Evolutionary conservation across 164 flowering plant species (phyloP), one percentile per base, ranked within the genome.

Genomic region (Aristolochia californica): DNA sequence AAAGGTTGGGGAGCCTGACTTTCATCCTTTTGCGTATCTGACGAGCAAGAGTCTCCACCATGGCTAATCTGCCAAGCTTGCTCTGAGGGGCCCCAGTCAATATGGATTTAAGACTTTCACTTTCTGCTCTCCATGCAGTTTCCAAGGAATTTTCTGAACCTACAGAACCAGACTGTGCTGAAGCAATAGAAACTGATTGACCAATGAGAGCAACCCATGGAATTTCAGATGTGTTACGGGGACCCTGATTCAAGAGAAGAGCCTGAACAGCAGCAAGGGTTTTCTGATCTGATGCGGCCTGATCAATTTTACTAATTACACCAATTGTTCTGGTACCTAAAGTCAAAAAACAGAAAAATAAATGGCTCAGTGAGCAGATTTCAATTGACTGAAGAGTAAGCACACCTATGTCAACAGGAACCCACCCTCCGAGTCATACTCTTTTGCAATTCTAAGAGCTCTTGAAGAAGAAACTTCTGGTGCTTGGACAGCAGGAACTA

Each of bases 171-270:
- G 99, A 87, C 63, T 84, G 95, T 30, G 93, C 81, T 11, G 99
- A 77, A 58, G 97, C 95, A 63, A 94, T 87, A 43, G 99, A 73
- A 56, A 94, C 99, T 50, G 99, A 84, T 59, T 94, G 99, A 44
- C 99, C 99, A 75, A 94, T 94, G 58, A 94, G 66, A 56, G 97
- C 99, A 74, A 90, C 87, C 97, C 97, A 94, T 16, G 88, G 87
- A 16, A 94, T 85, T 59, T 90, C 97, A 67, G 87, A 66, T 58
- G 99, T 77, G 64, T 72, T 90, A n/a, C 88, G 76, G 24, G 99
- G 99, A 45, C 99, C 99, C 71, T 90, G 90, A 70, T 82, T 83
- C 60, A 74, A 56, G 43, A 90, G 69, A 26, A 94, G 86, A 68
- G 99, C 99, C 75, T 88, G 99, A 70, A 94, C 96, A 57, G 99